Conservation (phyloP, 2,329 filamentous ascomycete species). For the Allantophomopsis cytisporea region DNA sequence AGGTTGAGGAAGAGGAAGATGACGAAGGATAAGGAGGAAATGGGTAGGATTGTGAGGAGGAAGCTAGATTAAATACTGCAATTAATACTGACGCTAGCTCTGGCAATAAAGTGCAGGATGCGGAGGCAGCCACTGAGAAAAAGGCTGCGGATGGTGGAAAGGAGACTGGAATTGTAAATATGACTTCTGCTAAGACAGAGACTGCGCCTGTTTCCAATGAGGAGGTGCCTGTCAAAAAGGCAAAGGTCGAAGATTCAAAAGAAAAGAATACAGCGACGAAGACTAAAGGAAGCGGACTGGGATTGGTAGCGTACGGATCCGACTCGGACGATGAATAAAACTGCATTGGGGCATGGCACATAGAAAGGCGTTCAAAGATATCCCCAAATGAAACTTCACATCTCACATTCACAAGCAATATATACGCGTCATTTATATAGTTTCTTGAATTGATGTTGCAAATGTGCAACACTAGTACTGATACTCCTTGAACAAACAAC, state of each 20-base stretch:
- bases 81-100: background rate
- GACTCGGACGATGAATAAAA: slow-evolving; percentile 29
- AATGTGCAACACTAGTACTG: too few species aligned
- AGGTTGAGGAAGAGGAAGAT: slow-evolving; percentile 25
- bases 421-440: too few species aligned
- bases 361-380: too few species aligned
- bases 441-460: too few species aligned
- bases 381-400: too few species aligned
- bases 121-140: slow-evolving; percentile 1
- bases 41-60: slow-evolving; percentile 19
- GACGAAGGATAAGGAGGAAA: too few species aligned
- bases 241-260: background rate
- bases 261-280: slow-evolving; percentile 6
- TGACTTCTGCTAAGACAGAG: background rate
- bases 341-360: too few species aligned
- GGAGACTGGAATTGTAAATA: too few species aligned
- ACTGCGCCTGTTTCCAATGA: background rate
- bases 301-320: slow-evolving; percentile 42
- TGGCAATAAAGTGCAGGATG: too few species aligned
- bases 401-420: too few species aligned
- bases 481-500: too few species aligned
- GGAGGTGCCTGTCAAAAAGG: background rate
- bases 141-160: background rate
- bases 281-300: slow-evolving; percentile 17
- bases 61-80: slow-evolving; percentile 9